Conservation (phyloP, 2,329 filamentous ascomycete species). For the Colletotrichum cordylinicola region DNA sequence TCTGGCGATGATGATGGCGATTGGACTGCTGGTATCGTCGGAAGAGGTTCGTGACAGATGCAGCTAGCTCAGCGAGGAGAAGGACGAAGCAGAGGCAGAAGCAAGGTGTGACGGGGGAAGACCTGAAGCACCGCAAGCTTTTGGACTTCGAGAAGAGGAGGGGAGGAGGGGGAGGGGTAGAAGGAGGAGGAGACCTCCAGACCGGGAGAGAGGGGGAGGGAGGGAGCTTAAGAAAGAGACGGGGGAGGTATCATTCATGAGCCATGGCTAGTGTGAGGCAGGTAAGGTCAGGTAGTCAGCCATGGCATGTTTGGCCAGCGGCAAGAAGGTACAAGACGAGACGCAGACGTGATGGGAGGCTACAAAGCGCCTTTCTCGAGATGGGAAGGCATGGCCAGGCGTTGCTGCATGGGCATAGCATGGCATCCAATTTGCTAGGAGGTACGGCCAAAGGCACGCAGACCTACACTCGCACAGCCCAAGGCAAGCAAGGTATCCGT, state of each 20-base stretch:
- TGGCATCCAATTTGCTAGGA: neutral
- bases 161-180: neutral
- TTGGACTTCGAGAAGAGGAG: neutral
- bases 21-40: neutral
- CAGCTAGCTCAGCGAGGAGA: neutral
- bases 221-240: slow-evolving; percentile 12
- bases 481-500: neutral
- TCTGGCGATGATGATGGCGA: neutral
- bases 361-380: neutral
- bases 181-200: neutral
- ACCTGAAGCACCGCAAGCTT: neutral
- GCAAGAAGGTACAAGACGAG: neutral
- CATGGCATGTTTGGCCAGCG: slow-evolving; percentile 5
- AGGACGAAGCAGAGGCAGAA: neutral
- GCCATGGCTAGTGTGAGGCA: neutral
- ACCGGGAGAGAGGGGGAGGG: neutral
- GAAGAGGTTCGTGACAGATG: neutral
- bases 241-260: neutral
- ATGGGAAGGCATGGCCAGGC: neutral
- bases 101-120: neutral
- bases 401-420: neutral
- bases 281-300: neutral
- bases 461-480: neutral
- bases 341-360: neutral
- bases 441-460: neutral